These are phyloP conservation scores for Apiotrichum montevideense DNA, from an alignment of 1,284 basidiomycete species.

Conservation along the genomic window DNA sequence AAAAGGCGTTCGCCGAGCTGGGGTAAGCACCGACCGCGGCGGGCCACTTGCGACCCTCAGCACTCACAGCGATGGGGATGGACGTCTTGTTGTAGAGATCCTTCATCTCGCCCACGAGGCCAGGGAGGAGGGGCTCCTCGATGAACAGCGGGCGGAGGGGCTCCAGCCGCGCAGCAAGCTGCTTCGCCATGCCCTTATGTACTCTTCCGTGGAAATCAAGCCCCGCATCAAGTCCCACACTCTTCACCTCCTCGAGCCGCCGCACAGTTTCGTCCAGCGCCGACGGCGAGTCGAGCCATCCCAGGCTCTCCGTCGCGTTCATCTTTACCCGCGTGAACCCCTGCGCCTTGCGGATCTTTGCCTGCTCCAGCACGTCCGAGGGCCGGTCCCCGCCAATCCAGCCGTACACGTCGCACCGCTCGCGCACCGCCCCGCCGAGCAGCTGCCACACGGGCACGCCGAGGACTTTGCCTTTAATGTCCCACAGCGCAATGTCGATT, in stretches of 20 bases:
- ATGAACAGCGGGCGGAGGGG: conserved; percentile 65
- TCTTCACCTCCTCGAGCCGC: conserved; percentile 59
- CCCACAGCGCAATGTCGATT: conserved; percentile 58
- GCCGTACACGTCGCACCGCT: conserved; percentile 44
- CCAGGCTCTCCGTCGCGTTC: conserved; percentile 52
- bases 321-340: conserved; percentile 69
- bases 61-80: conserved; percentile 47
- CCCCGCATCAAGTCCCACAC: conserved; percentile 60
- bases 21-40: not conserved
- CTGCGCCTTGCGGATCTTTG: conserved; percentile 58
- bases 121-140: conserved; percentile 64
- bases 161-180: conserved; percentile 62
- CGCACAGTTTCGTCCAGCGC: conserved; percentile 57
- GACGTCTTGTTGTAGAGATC: conserved; percentile 49
- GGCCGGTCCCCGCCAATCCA: conserved; percentile 58
- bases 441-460: conserved; percentile 70
- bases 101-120: conserved; percentile 48
- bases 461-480: conserved; percentile 71
- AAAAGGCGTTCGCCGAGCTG: conserved; percentile 64
- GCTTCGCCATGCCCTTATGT: conserved; percentile 71
- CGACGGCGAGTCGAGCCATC: conserved; percentile 51
- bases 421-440: conserved; percentile 62
- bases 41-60: conserved; percentile 40
- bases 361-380: conserved; percentile 58
- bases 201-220: conserved; percentile 53